Evolutionary conservation across 73 alveolate genomes (phyloP).

Genomic region (Uronychia setigera): DNA sequence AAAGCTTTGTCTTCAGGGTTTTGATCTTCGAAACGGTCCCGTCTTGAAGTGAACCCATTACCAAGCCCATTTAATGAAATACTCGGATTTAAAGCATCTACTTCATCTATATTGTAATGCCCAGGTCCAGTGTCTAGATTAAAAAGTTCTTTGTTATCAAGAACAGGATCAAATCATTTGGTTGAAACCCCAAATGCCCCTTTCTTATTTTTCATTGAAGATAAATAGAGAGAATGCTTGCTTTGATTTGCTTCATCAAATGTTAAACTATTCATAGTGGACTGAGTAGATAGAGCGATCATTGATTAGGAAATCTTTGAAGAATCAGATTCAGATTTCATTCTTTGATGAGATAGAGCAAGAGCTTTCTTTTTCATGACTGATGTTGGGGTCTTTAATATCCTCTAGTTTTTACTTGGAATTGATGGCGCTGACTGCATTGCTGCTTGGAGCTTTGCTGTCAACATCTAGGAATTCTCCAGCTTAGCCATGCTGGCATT

Average conservation of each 20-base stretch:
- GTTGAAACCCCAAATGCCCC: conserved; percentile 13
- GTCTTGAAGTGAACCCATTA: conserved; percentile 42
- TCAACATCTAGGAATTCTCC: background rate
- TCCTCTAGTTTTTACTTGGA: conserved; percentile 37
- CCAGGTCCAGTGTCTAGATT: conserved; percentile 60
- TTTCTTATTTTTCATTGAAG: conserved; percentile 1
- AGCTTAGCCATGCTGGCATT: background rate
- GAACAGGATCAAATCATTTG: conserved; percentile 31
- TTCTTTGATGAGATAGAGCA: too few species aligned
- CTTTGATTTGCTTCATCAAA: too few species aligned
- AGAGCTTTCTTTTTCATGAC: background rate
- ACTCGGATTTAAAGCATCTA: conserved; percentile 26
- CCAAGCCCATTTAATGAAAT: conserved; percentile 19
- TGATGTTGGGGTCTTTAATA: background rate
- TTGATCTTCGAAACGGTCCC: conserved; percentile 22
- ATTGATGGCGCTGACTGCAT: background rate
- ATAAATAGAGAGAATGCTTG: background rate
- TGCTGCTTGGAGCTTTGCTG: background rate
- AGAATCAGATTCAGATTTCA: too few species aligned
- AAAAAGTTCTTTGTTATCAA: conserved; percentile 33
- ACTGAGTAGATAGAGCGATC: too few species aligned
- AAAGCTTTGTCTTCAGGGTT: background rate
- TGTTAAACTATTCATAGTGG: too few species aligned
- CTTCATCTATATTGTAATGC: background rate
- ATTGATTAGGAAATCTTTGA: too few species aligned